Evolutionary conservation across 1,284 basidiomycete genomes (phyloP), one percentile per base, ranked within the genome.

Genomic region (Psilocybe mexicana): DNA sequence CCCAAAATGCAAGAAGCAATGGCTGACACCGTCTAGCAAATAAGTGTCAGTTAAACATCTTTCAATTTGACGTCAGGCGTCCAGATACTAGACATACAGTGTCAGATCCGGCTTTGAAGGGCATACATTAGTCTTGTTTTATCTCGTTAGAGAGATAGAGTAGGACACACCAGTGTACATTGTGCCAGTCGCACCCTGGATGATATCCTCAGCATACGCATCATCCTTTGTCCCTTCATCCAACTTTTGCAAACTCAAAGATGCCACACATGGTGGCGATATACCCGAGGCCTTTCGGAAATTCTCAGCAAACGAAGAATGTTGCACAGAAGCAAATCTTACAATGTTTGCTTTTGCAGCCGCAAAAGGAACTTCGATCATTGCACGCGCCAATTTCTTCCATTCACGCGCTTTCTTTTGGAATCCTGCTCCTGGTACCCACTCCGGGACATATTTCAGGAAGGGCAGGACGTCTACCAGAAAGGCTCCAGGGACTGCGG

Each of bases 401-500:
- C 64, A 65, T 43, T 60, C 60, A 12, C 33, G 50, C 12, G 64
- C 64, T 40, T 62, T 63, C 38, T 47, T 62, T 40, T 61, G 63
- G 43, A 66, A 63, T 1, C 58, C 60, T 36, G 68, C 67, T 24
- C 63, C 63, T 6, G 66, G 66, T 18, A 65, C 43, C 66, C 65
- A 66, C 11, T 61, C 60, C 2, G 67, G 62, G 8, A 65, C 50
- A 52, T 63, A 59, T 44, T 59, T 59, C 43, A 67, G 54, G 26
- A 65, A 43, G 1, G 67, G 67, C 5, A 71, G 49, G 26, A 57
- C 53, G 54, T 71, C 63, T 3, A 72, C 70, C 2, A 72, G 57
- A 46, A 69, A 71, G 23, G 54, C 57, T 1, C 70, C 68, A 1
- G 67, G 66, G 18, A 66, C 61, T 0, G 40, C 61, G 1, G 65